Evolutionary conservation across 306 rosid species (phyloP).

Genomic region (Malus sieversii): DNA sequence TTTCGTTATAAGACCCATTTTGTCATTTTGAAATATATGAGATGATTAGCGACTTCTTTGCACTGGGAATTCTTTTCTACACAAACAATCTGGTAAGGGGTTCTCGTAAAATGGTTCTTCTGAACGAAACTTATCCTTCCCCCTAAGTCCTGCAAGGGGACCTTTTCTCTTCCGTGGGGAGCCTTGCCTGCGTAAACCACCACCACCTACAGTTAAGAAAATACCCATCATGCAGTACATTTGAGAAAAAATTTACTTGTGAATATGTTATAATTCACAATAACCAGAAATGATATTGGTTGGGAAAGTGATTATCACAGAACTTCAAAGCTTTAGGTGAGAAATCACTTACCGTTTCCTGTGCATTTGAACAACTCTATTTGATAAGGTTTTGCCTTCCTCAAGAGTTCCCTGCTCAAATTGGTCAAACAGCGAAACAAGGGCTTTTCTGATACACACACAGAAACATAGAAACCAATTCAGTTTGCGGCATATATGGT

Average conservation of each 20-base stretch:
- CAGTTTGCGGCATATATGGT: not conserved
- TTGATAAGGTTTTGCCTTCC: constrained; percentile 51
- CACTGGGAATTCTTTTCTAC: constrained; percentile 38
- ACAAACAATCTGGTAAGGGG: constrained; percentile 83
- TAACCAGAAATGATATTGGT: not conserved
- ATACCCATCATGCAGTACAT: no score
- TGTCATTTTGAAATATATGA: constrained; percentile 2
- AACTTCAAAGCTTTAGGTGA: not conserved
- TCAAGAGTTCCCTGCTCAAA: constrained; percentile 50
- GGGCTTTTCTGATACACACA: constrained; percentile 59
- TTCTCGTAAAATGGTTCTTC: constrained; percentile 88
- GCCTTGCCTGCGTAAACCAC: constrained; percentile 57
- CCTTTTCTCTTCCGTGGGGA: constrained; percentile 84
- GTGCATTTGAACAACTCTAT: constrained; percentile 59
- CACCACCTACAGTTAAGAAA: not conserved
- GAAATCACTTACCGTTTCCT: constrained; percentile 41
- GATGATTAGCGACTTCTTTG: constrained; percentile 21
- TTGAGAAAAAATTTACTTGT: not conserved
- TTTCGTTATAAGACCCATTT: not conserved
- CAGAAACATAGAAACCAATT: constrained; percentile 13
- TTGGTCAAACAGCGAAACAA: constrained; percentile 80
- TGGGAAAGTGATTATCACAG: not conserved
- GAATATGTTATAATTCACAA: not conserved
- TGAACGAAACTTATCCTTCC: constrained; percentile 77
- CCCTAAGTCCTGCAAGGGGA: constrained; percentile 77